Conservation (phyloP, 441 rosid species). For the Mallotus japonicus region DNA sequence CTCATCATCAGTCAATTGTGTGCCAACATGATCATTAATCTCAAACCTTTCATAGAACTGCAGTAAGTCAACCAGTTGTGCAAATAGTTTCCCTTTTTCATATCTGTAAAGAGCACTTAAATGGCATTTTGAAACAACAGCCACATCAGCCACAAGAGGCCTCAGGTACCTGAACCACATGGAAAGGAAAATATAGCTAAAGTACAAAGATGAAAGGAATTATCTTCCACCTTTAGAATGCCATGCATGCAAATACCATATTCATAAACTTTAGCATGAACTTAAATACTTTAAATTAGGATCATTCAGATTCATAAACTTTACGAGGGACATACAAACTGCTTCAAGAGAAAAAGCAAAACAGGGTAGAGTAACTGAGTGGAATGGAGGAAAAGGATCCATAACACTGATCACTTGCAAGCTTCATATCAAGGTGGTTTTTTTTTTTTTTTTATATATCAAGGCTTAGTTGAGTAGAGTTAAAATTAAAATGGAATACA, state of each 20-base stretch:
- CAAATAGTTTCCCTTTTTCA: conserved; percentile 88
- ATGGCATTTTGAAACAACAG: conserved; percentile 93
- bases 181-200: conserved; percentile 5
- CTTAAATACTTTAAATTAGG: neutral
- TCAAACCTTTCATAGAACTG: conserved; percentile 42
- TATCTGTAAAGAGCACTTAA: conserved; percentile 82
- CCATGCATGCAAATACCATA: conserved; percentile 9
- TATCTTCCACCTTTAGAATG: conserved; percentile 15
- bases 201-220: neutral
- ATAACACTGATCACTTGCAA: neutral
- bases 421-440: neutral
- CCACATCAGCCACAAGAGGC: conserved; percentile 97
- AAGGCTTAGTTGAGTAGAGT: neutral
- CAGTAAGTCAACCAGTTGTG: conserved; percentile 61
- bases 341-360: neutral
- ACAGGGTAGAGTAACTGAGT: neutral
- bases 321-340: neutral
- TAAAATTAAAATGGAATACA: neutral
- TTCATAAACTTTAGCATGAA: neutral
- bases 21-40: conserved; percentile 95
- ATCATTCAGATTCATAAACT: neutral
- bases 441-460: no score
- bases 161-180: conserved; percentile 65
- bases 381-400: neutral
- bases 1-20: conserved; percentile 93